Conservation (phyloP, 805 yeast species). For the Ogataea glucozyma region DNA sequence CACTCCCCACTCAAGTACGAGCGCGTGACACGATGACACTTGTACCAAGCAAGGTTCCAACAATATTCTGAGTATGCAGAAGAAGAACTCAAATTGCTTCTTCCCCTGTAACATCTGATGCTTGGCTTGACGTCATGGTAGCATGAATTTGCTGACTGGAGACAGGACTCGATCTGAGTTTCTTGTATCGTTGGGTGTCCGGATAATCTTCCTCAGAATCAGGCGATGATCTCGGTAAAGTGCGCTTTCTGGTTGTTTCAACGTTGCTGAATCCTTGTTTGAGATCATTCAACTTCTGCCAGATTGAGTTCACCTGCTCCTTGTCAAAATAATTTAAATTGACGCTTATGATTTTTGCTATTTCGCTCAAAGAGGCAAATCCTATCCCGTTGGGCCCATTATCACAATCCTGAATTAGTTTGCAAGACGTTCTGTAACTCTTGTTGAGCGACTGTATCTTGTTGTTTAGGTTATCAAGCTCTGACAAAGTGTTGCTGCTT, state of each 20-base stretch:
- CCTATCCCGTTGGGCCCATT: slow-evolving; percentile 14
- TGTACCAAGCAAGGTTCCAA: too few species aligned
- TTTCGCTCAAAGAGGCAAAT: slow-evolving; percentile 12
- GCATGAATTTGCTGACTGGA: neutral
- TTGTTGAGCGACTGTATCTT: slow-evolving; percentile 22
- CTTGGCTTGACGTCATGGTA: neutral
- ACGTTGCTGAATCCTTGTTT: slow-evolving; percentile 1
- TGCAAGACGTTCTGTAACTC: slow-evolving; percentile 20
- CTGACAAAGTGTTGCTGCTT: slow-evolving; percentile 12
- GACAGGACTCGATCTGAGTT: neutral
- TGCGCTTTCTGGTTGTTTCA: neutral
- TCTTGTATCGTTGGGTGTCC: too few species aligned
- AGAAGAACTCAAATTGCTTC: neutral
- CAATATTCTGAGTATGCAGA: too few species aligned
- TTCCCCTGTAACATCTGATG: neutral
- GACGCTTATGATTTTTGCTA: slow-evolving; percentile 9
- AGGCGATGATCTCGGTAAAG: neutral
- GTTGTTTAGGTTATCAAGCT: slow-evolving; percentile 21
- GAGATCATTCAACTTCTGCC: neutral
- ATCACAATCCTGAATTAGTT: neutral
- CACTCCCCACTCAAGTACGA: too few species aligned
- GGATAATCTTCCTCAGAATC: neutral
- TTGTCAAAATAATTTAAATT: slow-evolving; percentile 13
- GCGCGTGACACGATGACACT: too few species aligned
- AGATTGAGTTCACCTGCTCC: slow-evolving; percentile 9